These are phyloP conservation scores for Thalia dealbata DNA, from an alignment of 176 grass and related monocot genomes.

Conservation along the genomic window DNA sequence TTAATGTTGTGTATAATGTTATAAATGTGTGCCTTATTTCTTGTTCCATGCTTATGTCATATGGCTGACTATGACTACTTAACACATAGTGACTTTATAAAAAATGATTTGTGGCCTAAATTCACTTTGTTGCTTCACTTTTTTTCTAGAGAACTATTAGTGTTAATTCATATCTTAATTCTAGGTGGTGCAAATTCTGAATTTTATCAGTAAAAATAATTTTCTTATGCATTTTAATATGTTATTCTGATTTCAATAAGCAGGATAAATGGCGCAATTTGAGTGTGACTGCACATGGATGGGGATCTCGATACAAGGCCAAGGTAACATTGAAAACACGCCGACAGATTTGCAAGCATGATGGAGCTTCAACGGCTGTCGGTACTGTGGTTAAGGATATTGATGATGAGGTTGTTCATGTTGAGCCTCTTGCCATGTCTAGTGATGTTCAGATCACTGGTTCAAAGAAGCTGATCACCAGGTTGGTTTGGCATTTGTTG, in stretches of 20 bases:
- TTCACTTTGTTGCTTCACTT: too few relatives aligned
- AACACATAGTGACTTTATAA: too few relatives aligned
- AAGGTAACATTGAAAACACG: slow-evolving; percentile 57
- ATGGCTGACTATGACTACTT: too few relatives aligned
- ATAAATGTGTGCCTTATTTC: too few relatives aligned
- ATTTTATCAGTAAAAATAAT: too few relatives aligned
- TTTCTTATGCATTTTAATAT: too few relatives aligned
- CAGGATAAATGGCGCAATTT: slow-evolving; percentile 99
- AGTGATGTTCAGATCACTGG: slow-evolving; percentile 31
- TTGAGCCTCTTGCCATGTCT: slow-evolving; percentile 44
- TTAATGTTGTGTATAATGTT: too few relatives aligned
- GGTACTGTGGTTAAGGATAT: slow-evolving; percentile 23
- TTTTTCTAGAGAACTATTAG: too few relatives aligned
- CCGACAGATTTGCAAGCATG: slow-evolving; percentile 29
- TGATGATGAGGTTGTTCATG: slow-evolving; percentile 35
- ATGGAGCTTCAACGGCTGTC: slow-evolving; percentile 29
- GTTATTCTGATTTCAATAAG: background rate
- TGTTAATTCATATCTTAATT: background rate
- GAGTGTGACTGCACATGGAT: slow-evolving; percentile 64
- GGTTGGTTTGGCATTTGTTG: slow-evolving; percentile 37
- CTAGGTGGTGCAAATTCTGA: background rate
- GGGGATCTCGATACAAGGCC: slow-evolving; percentile 65
- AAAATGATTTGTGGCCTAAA: too few relatives aligned
- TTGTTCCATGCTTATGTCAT: too few relatives aligned
- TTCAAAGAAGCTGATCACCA: slow-evolving; percentile 38